These are phyloP conservation scores for Gynostemma pentaphyllum DNA, from an alignment of 306 rosid genomes.

Conservation along the genomic window DNA sequence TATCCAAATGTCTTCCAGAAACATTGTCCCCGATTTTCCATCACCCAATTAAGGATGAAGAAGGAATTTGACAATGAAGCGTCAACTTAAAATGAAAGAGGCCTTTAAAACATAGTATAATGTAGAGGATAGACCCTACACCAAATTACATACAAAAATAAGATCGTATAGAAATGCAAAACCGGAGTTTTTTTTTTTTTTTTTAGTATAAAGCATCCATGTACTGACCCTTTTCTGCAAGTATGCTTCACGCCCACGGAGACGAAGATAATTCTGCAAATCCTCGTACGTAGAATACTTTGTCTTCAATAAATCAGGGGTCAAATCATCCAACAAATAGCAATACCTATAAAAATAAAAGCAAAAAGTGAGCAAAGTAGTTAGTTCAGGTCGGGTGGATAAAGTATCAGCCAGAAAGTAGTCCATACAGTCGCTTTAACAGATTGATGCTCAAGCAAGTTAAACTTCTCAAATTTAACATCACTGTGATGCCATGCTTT, in stretches of 20 bases:
- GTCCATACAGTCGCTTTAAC: neutral
- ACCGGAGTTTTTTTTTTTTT: too few species aligned
- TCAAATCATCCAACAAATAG: conserved; percentile 79
- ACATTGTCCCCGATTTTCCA: too few species aligned
- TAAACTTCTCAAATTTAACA: neutral
- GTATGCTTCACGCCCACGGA: conserved; percentile 78
- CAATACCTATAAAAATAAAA: conserved; percentile 60
- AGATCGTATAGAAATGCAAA: neutral
- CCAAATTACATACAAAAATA: neutral
- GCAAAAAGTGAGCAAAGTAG: neutral
- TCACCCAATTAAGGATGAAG: too few species aligned
- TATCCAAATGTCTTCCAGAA: too few species aligned
- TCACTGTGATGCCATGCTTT: neutral
- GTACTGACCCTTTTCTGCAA: conserved; percentile 66
- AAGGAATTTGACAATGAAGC: neutral
- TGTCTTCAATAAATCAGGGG: conserved; percentile 58
- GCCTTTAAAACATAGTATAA: neutral
- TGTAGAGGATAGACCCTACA: neutral
- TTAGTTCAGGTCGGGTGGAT: neutral
- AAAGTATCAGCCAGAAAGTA: neutral
- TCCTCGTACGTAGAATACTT: conserved; percentile 53
- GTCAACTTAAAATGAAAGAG: neutral
- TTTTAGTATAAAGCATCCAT: neutral
- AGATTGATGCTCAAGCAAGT: neutral
- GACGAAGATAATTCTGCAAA: conserved; percentile 56